A percentile compares a stretch with the other conserved stretches of the same genome.
Evolutionary conservation across 352 stramenopile species (phyloP).

Genomic region (Phytophthora multivora): DNA sequence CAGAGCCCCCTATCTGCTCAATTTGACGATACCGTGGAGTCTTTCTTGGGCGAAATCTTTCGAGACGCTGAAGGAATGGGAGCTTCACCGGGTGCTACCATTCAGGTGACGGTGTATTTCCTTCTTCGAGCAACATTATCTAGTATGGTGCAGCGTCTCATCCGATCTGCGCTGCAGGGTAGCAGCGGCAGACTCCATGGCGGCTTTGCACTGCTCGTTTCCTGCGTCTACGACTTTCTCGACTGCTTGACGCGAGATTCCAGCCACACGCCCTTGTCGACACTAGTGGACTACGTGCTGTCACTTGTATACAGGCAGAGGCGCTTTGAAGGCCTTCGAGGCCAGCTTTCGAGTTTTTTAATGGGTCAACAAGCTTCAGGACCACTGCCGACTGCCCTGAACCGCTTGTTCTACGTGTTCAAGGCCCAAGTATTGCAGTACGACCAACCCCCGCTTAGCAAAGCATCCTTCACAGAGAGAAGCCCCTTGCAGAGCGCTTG

Average conservation of each 20-base stretch:
- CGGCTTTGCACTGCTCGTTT: conserved; percentile 10
- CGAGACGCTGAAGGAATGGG: background rate
- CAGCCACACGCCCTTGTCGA: conserved; percentile 6
- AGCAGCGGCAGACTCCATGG: conserved; percentile 3
- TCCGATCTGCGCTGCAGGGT: conserved; percentile 6
- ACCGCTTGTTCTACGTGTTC: conserved; percentile 11
- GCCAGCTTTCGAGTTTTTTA: conserved; percentile 7
- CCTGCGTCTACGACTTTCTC: conserved; percentile 13
- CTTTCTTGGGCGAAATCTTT: conserved; percentile 6
- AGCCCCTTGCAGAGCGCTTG: conserved; percentile 1
- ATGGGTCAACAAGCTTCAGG: background rate
- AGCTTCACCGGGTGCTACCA: background rate
- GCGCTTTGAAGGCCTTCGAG: conserved; percentile 18
- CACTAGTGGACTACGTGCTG: conserved; percentile 42
- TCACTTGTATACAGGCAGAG: conserved; percentile 27
- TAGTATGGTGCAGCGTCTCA: background rate
- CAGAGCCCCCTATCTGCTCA: background rate
- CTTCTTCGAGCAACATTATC: conserved; percentile 17
- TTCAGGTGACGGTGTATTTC: conserved; percentile 5
- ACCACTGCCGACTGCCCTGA: background rate
- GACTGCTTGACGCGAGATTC: background rate
- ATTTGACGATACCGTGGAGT: conserved; percentile 3
- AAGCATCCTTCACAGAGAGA: background rate
- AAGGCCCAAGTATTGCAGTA: background rate
- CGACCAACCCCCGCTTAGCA: background rate